These are phyloP conservation scores for Saccharomyces hybrid DNA, from an alignment of 1,139 yeast genomes.

Conservation along the genomic window DNA sequence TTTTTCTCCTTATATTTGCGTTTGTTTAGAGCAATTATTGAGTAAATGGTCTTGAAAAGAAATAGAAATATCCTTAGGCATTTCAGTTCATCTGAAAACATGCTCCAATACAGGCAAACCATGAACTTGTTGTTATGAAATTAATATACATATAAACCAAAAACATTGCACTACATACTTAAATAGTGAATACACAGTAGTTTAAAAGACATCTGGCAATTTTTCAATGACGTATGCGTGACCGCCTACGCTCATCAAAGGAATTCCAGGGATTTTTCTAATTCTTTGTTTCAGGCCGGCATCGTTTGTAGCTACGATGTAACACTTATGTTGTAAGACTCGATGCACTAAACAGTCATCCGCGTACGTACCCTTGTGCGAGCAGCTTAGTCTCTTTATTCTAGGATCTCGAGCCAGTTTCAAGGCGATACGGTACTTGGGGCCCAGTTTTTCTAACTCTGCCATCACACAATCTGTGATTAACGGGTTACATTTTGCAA, in stretches of 20 bases:
- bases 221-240: slow-evolving; percentile 89
- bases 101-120: not conserved
- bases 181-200: not conserved
- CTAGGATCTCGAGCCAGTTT: slow-evolving; percentile 91
- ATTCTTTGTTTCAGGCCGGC: slow-evolving; percentile 93
- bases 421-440: slow-evolving; percentile 86
- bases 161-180: not conserved
- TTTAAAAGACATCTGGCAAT: slow-evolving; percentile 82
- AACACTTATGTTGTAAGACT: slow-evolving; percentile 92
- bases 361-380: slow-evolving; percentile 94
- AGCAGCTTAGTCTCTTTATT: slow-evolving; percentile 74
- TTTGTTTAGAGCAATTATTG: not conserved
- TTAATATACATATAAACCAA: not conserved
- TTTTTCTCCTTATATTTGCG: not conserved
- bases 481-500: slow-evolving; percentile 91
- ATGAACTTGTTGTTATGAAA: not conserved
- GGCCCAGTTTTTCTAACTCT: slow-evolving; percentile 91
- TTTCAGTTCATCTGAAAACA: not conserved
- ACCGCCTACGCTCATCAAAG: slow-evolving; percentile 91
- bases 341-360: slow-evolving; percentile 94
- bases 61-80: not conserved
- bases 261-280: slow-evolving; percentile 94
- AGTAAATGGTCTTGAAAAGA: not conserved
- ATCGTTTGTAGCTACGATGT: slow-evolving; percentile 95
- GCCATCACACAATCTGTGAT: slow-evolving; percentile 98